These are phyloP conservation scores for Orbilia javanica DNA, from an alignment of 2,329 filamentous ascomycete genomes.

Conservation along the genomic window DNA sequence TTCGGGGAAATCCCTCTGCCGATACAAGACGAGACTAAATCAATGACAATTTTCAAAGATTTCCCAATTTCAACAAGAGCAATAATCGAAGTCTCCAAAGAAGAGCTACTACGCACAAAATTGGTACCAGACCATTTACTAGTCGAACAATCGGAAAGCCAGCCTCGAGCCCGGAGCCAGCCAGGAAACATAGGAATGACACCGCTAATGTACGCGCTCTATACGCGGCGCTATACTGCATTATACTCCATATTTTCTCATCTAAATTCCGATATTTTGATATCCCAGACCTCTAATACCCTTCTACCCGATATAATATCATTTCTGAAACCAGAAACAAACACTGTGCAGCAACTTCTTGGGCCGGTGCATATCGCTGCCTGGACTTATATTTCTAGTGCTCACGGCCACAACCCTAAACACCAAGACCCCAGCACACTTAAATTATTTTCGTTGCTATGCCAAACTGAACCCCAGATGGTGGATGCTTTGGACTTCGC, in stretches of 20 bases:
- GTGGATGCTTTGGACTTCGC: neutral
- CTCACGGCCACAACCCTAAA: neutral
- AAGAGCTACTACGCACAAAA: neutral
- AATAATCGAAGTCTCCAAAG: too few relatives aligned
- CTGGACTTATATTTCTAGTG: neutral
- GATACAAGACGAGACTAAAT: neutral
- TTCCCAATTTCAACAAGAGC: neutral
- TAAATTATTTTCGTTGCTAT: neutral
- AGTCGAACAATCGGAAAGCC: too few relatives aligned
- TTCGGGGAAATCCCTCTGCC: neutral
- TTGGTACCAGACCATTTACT: neutral
- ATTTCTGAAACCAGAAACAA: too few relatives aligned
- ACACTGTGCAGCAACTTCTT: neutral
- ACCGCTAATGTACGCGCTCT: constrained; percentile 5
- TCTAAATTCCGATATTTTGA: neutral
- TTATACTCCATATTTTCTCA: neutral
- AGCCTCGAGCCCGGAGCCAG: neutral
- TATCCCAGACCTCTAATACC: neutral
- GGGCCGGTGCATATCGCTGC: neutral
- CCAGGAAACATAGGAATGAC: neutral
- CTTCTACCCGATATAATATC: neutral
- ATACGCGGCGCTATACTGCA: neutral
- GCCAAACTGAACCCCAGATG: neutral
- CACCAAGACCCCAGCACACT: neutral
- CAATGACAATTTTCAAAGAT: neutral